Conservation (phyloP, 805 yeast species). For the Tetrapisispora fleetii region DNA sequence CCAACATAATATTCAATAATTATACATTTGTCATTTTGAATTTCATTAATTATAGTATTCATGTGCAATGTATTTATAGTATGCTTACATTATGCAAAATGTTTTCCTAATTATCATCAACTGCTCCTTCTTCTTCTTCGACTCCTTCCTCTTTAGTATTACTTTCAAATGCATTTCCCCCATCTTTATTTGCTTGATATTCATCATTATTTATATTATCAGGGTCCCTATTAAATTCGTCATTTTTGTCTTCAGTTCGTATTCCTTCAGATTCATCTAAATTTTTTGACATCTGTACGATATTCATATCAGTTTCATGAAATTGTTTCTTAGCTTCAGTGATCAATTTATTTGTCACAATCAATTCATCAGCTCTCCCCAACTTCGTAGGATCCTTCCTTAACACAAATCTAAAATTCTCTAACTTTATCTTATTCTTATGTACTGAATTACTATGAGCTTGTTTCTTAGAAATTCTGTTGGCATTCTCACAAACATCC, state of each 20-base stretch:
- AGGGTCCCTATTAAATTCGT: background rate
- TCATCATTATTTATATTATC: background rate
- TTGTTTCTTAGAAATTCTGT: constrained; percentile 33
- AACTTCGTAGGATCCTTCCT: constrained; percentile 56
- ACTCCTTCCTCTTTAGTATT: background rate
- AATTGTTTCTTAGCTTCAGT: constrained; percentile 58
- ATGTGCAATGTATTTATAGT: too few species aligned
- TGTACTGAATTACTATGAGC: constrained; percentile 28
- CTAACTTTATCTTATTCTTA: constrained; percentile 56
- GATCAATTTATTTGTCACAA: constrained; percentile 49
- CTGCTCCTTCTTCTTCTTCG: constrained; percentile 24
- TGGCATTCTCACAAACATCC: constrained; percentile 49
- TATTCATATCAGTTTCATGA: constrained; percentile 43
- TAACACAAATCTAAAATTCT: constrained; percentile 62
- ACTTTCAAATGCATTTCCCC: background rate
- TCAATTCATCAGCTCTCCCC: constrained; percentile 59
- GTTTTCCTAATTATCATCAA: constrained; percentile 16
- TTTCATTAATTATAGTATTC: too few species aligned
- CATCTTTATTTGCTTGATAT: background rate
- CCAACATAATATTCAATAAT: too few species aligned
- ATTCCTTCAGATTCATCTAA: background rate
- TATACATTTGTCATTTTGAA: too few species aligned
- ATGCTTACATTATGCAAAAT: background rate
- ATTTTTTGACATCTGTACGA: background rate
- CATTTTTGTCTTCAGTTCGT: background rate